These are phyloP conservation scores for Fomitopsis pulvina DNA, from an alignment of 768 basidiomycete species.

Conservation along the genomic window DNA sequence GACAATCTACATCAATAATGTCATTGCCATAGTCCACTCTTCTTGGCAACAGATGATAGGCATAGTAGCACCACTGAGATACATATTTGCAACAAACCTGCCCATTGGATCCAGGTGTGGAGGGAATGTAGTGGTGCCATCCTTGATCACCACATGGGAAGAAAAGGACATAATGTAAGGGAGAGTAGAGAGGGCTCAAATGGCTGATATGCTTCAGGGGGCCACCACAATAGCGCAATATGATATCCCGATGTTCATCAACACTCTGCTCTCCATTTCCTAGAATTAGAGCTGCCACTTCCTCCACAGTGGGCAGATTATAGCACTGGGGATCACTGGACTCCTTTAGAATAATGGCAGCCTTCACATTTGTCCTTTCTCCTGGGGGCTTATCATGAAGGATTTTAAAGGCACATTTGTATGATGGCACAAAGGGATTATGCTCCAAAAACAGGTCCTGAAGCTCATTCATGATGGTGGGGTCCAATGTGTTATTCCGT, in stretches of 20 bases:
- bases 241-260: constrained; percentile 26
- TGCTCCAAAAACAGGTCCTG: constrained; percentile 8
- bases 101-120: not conserved
- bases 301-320: constrained; percentile 41
- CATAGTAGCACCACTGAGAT: constrained; percentile 23
- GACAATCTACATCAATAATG: constrained; percentile 12
- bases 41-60: constrained; percentile 27
- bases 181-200: constrained; percentile 26
- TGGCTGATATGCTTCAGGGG: constrained; percentile 28
- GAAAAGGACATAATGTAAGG: constrained; percentile 38
- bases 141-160: constrained; percentile 35
- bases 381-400: not conserved
- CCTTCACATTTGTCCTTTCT: constrained; percentile 4
- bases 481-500: constrained; percentile 3
- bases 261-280: constrained; percentile 18
- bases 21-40: constrained; percentile 11
- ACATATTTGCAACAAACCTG: constrained; percentile 15
- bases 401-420: constrained; percentile 11
- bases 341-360: constrained; percentile 6
- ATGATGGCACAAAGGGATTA: constrained; percentile 9
- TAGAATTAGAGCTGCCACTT: constrained; percentile 38
- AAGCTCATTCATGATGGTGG: constrained; percentile 7
- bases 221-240: constrained; percentile 22
- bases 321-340: constrained; percentile 29
- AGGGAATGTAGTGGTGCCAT: constrained; percentile 26